phyloP scores from a whole-genome alignment of 2,329 filamentous ascomycete species.

The Fusarium udum region DNA sequence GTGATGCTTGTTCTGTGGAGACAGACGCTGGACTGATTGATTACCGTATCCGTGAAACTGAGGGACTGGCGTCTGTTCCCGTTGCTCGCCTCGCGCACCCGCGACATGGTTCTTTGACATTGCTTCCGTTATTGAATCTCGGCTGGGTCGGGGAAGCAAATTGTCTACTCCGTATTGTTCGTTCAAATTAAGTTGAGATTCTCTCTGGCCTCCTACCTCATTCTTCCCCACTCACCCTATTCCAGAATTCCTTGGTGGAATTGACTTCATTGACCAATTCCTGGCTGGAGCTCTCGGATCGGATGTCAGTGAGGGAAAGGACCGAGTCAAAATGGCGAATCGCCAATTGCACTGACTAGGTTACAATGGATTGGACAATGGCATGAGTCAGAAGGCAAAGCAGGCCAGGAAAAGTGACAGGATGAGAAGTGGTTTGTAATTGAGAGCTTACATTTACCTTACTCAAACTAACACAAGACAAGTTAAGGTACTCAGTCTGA shows the following conservation, averaged over 20 bases:
- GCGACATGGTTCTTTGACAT: conserved; percentile 1
- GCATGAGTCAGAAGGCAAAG: background rate
- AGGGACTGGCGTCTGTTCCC: conserved; percentile 13
- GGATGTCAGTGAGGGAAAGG: background rate
- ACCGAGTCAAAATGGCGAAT: background rate
- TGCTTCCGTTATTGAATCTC: background rate
- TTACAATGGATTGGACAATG: conserved; percentile 3
- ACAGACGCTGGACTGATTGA: conserved; percentile 6
- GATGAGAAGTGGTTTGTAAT: conserved; percentile 20
- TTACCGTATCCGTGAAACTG: conserved; percentile 12
- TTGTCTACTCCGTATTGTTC: background rate
- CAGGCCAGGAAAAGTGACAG: background rate
- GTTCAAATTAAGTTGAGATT: conserved; percentile 9
- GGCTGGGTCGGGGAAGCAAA: conserved; percentile 8
- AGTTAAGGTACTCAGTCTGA: background rate
- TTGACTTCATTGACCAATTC: conserved; percentile 26
- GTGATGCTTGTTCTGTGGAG: conserved; percentile 1
- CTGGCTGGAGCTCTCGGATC: background rate
- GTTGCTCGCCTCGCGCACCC: conserved; percentile 14
- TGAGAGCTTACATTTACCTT: conserved; percentile 3
- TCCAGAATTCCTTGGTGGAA: conserved; percentile 17
- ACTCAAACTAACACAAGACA: background rate
- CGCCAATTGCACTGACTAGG: conserved; percentile 1
- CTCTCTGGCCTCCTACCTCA: background rate
- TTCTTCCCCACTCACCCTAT: conserved; percentile 20